A percentile compares a stretch with the other conserved stretches of the same genome.
These are phyloP conservation scores for Melastoma candidum DNA, from an alignment of 441 rosid genomes.

Conservation along the genomic window DNA sequence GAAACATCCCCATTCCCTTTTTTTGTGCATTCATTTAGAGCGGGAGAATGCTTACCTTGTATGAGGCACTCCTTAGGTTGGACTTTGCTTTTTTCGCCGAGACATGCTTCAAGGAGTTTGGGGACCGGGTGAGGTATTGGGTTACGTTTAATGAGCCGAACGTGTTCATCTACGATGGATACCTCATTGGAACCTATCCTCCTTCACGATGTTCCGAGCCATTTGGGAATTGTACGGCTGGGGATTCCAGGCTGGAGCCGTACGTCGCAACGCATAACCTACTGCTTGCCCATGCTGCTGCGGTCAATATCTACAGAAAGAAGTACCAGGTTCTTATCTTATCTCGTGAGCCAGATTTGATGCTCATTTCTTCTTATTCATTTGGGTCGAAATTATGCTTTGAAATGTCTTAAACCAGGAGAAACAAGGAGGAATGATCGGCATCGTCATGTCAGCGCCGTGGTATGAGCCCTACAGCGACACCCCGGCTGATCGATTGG, in stretches of 20 bases:
- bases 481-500: conserved; percentile 10
- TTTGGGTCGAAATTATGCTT: neutral
- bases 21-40: neutral
- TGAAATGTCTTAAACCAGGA: conserved; percentile 1
- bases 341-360: neutral
- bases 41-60: neutral
- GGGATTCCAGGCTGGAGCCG: conserved; percentile 7
- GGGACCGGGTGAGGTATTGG: conserved; percentile 17
- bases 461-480: conserved; percentile 12
- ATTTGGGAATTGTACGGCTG: conserved; percentile 10
- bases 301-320: conserved; percentile 7
- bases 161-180: conserved; percentile 9
- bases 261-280: conserved; percentile 13
- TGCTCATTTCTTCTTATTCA: neutral
- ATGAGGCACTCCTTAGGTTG: neutral
- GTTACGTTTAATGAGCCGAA: conserved; percentile 15
- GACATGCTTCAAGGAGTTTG: conserved; percentile 11
- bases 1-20: neutral
- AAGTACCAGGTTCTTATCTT: conserved; percentile 1
- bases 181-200: conserved; percentile 8
- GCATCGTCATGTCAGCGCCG: conserved; percentile 9
- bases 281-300: conserved; percentile 11
- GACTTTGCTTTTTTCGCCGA: conserved; percentile 11
- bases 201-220: conserved; percentile 10
- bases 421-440: conserved; percentile 16